Evolutionary conservation across 805 yeast genomes (phyloP), one percentile per base, ranked within the genome.

Genomic region (Hanseniaspora pseudoguilliermondii): DNA sequence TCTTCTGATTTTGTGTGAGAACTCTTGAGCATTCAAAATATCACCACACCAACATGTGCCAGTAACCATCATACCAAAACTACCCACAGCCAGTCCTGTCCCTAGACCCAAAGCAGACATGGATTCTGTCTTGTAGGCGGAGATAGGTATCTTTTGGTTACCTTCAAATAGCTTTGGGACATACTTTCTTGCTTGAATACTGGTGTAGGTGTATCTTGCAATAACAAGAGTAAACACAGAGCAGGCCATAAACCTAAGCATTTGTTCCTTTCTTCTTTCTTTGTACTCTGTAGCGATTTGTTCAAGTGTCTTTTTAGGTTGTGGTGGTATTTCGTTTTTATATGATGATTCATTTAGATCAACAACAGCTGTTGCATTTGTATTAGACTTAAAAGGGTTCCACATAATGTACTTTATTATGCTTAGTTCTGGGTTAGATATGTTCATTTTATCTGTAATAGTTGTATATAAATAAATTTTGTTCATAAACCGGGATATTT

Each of bases 61-160:
- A 41, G 86, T 78, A 1, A 82, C 72, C 5, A 79, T 69, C 87
- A 86, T 86, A 1, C 86, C 77, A 62, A 84, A 77, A 0, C 87
- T 79, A 0, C 88, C 77, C 0, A 82, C 75, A 2, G 96, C 86
- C 18, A 90, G 70, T 48, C 84, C 69, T 0, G 95, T 79, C 1
- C 96, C 95, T 42, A 86, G 83, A 0, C 83, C 80, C 2, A 90
- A 87, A 0, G 96, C 96, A 42, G 82, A 80, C 36, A 87, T 79
- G 1, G 96, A 96, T 66, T 89, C 96, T 55, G 80, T 78, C 59
- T 86, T 81, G 65, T 86, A 82, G 34, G 85, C 83, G 64, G 83
- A 84, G n/a, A 81, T 74, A 5, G 96, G 96, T 2, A 95, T 95
- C 57, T 80, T 77, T 63, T 88, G 91, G 68, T 89, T 89, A 13